Percentiles rank a stretch among this genome's conserved stretches.
Evolutionary conservation across 306 rosid species (phyloP).

Genomic region (Sophora flavescens): DNA sequence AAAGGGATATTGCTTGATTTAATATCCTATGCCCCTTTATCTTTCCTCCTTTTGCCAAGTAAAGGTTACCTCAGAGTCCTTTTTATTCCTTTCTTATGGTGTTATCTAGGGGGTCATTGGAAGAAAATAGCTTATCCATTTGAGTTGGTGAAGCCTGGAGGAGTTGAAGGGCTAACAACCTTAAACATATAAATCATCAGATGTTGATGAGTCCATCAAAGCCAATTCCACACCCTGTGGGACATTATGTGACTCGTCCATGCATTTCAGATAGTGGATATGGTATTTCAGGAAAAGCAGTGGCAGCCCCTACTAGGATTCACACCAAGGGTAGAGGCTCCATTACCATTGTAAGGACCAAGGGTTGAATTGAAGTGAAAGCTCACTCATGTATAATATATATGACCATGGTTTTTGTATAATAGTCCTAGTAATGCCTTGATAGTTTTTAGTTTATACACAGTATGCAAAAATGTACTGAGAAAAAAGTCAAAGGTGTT

Average conservation of each 20-base stretch:
- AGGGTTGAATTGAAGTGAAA: no score
- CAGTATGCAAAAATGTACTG: conserved; percentile 14
- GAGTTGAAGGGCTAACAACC: conserved; percentile 61
- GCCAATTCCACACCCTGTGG: conserved; percentile 65
- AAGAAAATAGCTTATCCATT: conserved; percentile 60
- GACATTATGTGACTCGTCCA: conserved; percentile 28
- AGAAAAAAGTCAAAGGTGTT: conserved; percentile 12
- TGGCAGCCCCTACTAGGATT: no score
- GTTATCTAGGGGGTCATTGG: conserved; percentile 43
- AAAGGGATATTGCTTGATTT: conserved; percentile 9
- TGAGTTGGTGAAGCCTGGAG: conserved; percentile 63
- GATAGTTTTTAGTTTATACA: conserved; percentile 42
- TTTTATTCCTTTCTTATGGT: conserved; percentile 32
- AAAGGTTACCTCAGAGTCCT: conserved; percentile 15
- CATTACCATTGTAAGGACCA: no score
- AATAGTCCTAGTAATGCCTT: conserved; percentile 31
- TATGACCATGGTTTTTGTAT: no score
- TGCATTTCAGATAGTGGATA: conserved; percentile 45
- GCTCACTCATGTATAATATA: no score
- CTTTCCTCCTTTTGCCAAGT: conserved; percentile 6
- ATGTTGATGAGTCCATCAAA: conserved; percentile 57
- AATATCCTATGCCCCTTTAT: neutral
- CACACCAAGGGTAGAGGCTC: no score
- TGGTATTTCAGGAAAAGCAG: no score
- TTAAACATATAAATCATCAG: conserved; percentile 56